Evolutionary conservation across 441 rosid species (phyloP).

Genomic region (Viola pubescens): DNA sequence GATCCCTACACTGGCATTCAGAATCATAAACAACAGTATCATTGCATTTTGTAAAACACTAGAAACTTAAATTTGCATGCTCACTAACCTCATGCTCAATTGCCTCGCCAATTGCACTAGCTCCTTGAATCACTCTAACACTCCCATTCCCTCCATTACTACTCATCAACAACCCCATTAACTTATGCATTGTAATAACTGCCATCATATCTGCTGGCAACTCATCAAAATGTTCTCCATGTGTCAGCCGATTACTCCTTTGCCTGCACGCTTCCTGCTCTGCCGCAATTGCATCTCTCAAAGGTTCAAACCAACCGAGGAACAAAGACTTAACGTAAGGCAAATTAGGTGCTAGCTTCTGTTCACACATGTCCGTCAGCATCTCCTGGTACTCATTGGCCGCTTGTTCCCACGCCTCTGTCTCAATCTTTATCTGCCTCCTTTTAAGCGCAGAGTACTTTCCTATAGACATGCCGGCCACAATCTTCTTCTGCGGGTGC

Average conservation of each 20-base stretch:
- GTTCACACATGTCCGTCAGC: conserved; percentile 82
- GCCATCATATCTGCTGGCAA: conserved; percentile 90
- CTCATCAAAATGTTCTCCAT: conserved; percentile 43
- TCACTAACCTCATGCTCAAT: conserved; percentile 80
- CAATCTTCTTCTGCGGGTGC: conserved; percentile 29
- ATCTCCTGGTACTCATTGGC: conserved; percentile 79
- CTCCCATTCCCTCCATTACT: conserved; percentile 46
- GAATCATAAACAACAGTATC: conserved; percentile 2
- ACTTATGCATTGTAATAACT: conserved; percentile 82
- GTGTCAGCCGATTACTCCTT: conserved; percentile 29
- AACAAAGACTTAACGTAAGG: conserved; percentile 78
- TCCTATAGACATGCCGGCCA: conserved; percentile 50
- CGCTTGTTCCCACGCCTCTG: conserved; percentile 85
- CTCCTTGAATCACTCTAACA: conserved; percentile 70
- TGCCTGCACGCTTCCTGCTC: conserved; percentile 48
- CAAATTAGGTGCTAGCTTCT: conserved; percentile 88
- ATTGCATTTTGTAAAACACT: background rate
- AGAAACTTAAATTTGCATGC: background rate
- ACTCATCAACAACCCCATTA: conserved; percentile 81
- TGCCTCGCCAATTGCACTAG: conserved; percentile 81
- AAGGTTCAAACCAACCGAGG: conserved; percentile 94
- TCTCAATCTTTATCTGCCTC: conserved; percentile 76
- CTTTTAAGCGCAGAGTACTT: conserved; percentile 46
- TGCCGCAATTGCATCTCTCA: conserved; percentile 57
- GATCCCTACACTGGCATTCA: background rate